These are phyloP conservation scores for Chaetomiaceae sp. DNA, from an alignment of 2,329 filamentous ascomycete species.

Conservation along the genomic window DNA sequence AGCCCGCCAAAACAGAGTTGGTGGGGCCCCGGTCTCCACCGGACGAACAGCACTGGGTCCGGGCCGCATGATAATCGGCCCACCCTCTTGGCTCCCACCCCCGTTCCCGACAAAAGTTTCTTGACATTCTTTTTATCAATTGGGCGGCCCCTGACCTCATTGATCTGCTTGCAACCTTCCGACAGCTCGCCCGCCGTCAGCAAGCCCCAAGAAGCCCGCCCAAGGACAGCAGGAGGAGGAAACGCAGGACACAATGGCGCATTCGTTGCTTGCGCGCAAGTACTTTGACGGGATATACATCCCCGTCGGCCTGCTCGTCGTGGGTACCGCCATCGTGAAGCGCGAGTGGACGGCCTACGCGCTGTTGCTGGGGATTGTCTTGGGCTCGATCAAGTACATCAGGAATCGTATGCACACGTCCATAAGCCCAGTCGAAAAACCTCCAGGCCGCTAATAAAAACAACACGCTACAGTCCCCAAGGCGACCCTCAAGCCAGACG, in stretches of 20 bases:
- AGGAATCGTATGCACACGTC: slow-evolving; percentile 61
- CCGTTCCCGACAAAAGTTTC: slow-evolving; percentile 5
- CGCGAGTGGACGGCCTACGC: slow-evolving; percentile 71
- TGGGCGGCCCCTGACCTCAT: neutral
- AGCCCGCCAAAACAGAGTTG: neutral
- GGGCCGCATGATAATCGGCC: slow-evolving; percentile 21
- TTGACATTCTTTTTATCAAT: slow-evolving; percentile 7
- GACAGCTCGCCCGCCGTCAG: neutral
- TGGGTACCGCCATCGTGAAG: slow-evolving; percentile 75
- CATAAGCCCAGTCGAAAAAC: neutral
- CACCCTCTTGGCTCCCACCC: slow-evolving; percentile 9
- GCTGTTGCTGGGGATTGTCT: slow-evolving; percentile 56
- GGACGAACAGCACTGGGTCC: slow-evolving; percentile 15
- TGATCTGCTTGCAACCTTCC: neutral
- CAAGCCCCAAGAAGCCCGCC: neutral
- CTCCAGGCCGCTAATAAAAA: slow-evolving; percentile 4
- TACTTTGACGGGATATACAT: slow-evolving; percentile 80
- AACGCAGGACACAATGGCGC: slow-evolving; percentile 33
- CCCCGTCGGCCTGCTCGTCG: slow-evolving; percentile 71
- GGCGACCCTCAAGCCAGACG: slow-evolving; percentile 79
- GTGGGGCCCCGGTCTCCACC: slow-evolving; percentile 6
- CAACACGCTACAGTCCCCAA: slow-evolving; percentile 54
- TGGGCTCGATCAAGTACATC: slow-evolving; percentile 69
- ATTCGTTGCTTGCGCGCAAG: slow-evolving; percentile 50
- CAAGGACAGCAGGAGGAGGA: neutral